phyloP scores from a whole-genome alignment of 345 rosid genomes.

The Eucalyptus globulus region DNA sequence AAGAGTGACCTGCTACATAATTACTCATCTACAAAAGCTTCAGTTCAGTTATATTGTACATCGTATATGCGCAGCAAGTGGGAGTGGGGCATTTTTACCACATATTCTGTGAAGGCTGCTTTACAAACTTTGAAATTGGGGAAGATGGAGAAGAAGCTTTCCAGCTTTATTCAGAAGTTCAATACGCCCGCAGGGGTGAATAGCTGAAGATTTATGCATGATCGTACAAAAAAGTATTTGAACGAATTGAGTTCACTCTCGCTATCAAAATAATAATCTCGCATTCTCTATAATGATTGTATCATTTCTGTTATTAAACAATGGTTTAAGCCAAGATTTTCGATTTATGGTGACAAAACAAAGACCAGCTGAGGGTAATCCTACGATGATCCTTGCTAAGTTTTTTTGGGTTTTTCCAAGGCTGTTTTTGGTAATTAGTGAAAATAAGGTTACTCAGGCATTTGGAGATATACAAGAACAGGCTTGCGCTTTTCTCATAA shows the following conservation, averaged over 20 bases:
- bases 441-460: neutral
- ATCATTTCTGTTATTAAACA: neutral
- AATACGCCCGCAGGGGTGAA: slow-evolving; percentile 48
- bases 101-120: slow-evolving; percentile 69
- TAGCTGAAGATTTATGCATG: slow-evolving; percentile 29
- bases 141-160: slow-evolving; percentile 69
- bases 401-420: neutral
- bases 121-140: slow-evolving; percentile 52
- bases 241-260: neutral
- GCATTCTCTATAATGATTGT: neutral
- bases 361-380: neutral
- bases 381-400: neutral
- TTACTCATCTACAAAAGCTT: neutral
- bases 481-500: neutral
- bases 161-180: slow-evolving; percentile 63
- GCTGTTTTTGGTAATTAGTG: neutral
- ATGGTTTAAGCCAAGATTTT: neutral
- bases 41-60: neutral
- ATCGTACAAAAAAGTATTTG: neutral
- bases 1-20: neutral
- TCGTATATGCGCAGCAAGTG: slow-evolving; percentile 20
- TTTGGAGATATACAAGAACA: neutral
- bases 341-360: neutral
- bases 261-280: neutral
- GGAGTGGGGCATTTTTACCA: slow-evolving; percentile 80